These are phyloP conservation scores for Cystobasidium slooffiae DNA, from an alignment of 1,284 basidiomycete species.

Conservation along the genomic window DNA sequence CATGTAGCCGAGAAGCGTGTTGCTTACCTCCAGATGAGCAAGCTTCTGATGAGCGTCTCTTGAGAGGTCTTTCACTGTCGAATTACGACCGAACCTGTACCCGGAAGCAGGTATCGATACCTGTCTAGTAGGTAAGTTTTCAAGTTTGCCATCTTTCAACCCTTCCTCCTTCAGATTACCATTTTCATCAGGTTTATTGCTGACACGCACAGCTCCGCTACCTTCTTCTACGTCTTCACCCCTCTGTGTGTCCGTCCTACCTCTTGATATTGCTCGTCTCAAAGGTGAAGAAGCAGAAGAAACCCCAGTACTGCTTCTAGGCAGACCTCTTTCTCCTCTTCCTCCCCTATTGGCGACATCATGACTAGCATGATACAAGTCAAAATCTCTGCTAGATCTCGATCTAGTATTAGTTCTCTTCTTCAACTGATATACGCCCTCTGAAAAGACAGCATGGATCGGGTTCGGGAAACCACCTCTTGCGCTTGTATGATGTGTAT, in stretches of 20 bases:
- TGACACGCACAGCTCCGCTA: neutral
- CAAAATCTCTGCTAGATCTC: neutral
- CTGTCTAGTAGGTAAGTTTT: neutral
- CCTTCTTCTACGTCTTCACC: too few species aligned
- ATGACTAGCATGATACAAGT: neutral
- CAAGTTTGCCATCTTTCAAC: neutral
- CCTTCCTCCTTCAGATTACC: neutral
- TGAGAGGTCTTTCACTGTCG: slow-evolving; percentile 2
- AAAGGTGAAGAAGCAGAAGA: too few species aligned
- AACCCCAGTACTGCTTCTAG: too few species aligned
- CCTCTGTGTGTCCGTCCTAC: too few species aligned
- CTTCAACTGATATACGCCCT: slow-evolving; percentile 29
- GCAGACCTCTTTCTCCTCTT: too few species aligned
- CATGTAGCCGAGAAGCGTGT: too few species aligned
- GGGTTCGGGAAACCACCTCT: slow-evolving; percentile 42
- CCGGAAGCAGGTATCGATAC: slow-evolving; percentile 11
- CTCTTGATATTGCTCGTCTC: too few species aligned
- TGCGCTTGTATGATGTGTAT: slow-evolving; percentile 2
- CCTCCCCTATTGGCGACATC: neutral
- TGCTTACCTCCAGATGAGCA: slow-evolving; percentile 33
- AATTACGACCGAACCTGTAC: slow-evolving; percentile 22
- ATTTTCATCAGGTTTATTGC: neutral
- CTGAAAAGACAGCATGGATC: slow-evolving; percentile 20
- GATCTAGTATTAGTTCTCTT: slow-evolving; percentile 1
- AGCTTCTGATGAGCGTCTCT: slow-evolving; percentile 26